phyloP scores from a whole-genome alignment of 805 yeast species.

The Candida oleophila region DNA sequence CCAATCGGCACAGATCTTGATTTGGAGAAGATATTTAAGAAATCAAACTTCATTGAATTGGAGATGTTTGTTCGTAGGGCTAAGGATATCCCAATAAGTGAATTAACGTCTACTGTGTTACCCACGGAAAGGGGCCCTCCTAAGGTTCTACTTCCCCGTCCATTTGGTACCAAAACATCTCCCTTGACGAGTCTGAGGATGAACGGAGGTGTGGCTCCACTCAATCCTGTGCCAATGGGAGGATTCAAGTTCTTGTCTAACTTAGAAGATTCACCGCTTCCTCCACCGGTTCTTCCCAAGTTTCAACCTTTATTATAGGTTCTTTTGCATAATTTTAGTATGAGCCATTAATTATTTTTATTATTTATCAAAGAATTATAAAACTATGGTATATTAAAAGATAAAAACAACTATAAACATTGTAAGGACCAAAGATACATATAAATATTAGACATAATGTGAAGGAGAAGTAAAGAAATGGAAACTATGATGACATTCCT shows the following conservation, averaged over 20 bases:
- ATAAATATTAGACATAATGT: neutral
- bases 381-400: neutral
- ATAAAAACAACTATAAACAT: neutral
- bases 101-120: constrained; percentile 31
- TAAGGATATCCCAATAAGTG: constrained; percentile 35
- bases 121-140: constrained; percentile 18
- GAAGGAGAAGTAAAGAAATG: neutral
- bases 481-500: constrained; percentile 4
- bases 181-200: constrained; percentile 6
- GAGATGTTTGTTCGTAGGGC: constrained; percentile 36
- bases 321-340: too few species aligned
- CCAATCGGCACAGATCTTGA: constrained; percentile 34
- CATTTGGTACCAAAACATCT: constrained; percentile 16
- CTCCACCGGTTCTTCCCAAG: constrained; percentile 22
- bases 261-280: constrained; percentile 16
- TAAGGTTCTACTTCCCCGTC: constrained; percentile 36
- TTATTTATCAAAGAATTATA: too few species aligned
- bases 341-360: too few species aligned
- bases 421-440: neutral
- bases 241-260: constrained; percentile 20
- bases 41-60: constrained; percentile 30
- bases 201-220: constrained; percentile 9
- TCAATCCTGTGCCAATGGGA: constrained; percentile 8
- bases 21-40: constrained; percentile 35
- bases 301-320: constrained; percentile 30